Conservation (phyloP, 768 basidiomycete species). For the Astraeus odoratus region DNA sequence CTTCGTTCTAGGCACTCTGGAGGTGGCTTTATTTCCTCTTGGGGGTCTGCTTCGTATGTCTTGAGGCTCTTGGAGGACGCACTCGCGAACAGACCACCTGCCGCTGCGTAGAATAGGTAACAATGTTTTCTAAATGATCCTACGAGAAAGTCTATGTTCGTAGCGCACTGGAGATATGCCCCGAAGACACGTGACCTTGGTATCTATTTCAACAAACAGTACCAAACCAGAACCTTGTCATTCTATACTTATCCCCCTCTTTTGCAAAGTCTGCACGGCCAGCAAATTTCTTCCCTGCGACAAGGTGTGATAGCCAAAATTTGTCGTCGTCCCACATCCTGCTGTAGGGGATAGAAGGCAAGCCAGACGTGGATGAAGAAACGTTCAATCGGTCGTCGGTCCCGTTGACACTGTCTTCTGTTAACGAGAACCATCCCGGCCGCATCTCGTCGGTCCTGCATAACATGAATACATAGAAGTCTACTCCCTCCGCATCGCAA, state of each 20-base stretch:
- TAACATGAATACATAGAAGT: background rate
- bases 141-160: too few relatives aligned
- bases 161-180: background rate
- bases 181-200: too few relatives aligned
- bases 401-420: conserved; percentile 15
- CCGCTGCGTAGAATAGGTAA: too few relatives aligned
- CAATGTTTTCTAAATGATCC: too few relatives aligned
- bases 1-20: conserved; percentile 45
- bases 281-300: conserved; percentile 34
- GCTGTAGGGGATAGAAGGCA: conserved; percentile 49
- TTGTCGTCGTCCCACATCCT: conserved; percentile 57
- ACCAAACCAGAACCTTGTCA: conserved; percentile 73
- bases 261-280: conserved; percentile 52
- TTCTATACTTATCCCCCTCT: conserved; percentile 79
- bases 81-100: conserved; percentile 16
- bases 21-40: conserved; percentile 56
- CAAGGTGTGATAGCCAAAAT: conserved; percentile 63
- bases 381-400: background rate
- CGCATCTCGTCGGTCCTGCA: conserved; percentile 84
- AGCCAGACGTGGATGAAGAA: background rate
- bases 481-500: background rate
- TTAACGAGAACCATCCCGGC: conserved; percentile 66
- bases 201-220: conserved; percentile 27
- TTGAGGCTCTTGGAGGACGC: conserved; percentile 40
- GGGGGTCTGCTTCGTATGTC: conserved; percentile 53